phyloP scores from a whole-genome alignment of 352 stramenopile species.

The Elongisporangium undulatum region DNA sequence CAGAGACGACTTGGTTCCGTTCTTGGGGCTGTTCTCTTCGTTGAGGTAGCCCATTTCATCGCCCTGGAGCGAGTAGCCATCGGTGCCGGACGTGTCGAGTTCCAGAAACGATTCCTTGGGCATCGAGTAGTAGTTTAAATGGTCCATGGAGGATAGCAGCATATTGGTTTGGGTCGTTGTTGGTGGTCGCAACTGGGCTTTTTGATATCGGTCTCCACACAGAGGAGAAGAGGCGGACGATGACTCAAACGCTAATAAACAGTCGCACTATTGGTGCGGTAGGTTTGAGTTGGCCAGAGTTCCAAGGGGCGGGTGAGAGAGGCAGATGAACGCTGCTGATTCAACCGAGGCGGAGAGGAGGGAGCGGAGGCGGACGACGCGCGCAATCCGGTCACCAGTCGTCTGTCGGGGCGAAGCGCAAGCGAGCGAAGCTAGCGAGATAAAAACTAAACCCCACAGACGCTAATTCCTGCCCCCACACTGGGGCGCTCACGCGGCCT shows the following conservation, averaged over 20 bases:
- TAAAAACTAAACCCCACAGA: neutral
- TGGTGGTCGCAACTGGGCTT: neutral
- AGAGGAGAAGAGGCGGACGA: neutral
- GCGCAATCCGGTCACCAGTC: conserved; percentile 12
- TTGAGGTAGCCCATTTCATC: conserved; percentile 62
- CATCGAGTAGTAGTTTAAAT: conserved; percentile 82
- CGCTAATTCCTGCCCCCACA: neutral
- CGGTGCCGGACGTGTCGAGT: conserved; percentile 40
- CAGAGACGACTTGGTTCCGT: conserved; percentile 79
- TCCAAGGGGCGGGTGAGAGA: neutral
- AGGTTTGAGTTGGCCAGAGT: neutral
- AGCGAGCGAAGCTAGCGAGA: neutral
- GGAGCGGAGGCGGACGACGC: conserved; percentile 5
- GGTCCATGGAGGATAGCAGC: conserved; percentile 80
- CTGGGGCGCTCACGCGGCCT: neutral
- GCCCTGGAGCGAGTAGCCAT: conserved; percentile 38
- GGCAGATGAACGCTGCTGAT: conserved; percentile 2
- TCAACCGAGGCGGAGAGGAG: neutral
- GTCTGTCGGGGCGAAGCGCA: conserved; percentile 2
- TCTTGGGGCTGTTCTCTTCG: conserved; percentile 82
- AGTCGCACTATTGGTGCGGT: neutral
- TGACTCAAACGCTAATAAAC: neutral
- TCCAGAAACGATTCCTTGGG: conserved; percentile 69
- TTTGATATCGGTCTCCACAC: neutral
- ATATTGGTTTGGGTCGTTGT: conserved; percentile 20